Evolutionary conservation across 306 rosid genomes (phyloP).

Genomic region (Rosa lucieae): DNA sequence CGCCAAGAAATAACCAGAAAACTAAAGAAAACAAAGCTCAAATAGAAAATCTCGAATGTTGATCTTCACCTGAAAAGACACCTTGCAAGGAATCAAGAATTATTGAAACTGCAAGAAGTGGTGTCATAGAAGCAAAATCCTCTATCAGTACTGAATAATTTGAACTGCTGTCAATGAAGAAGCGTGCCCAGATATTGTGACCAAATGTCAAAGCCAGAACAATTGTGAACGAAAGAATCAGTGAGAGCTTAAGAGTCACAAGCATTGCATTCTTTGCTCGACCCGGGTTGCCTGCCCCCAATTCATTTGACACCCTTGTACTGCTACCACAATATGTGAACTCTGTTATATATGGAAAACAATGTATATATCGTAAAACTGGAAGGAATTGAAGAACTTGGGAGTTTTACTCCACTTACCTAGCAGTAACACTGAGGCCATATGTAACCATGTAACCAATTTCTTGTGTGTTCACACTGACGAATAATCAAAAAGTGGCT

Average conservation of each 20-base stretch:
- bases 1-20: not conserved
- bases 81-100: conserved; percentile 68
- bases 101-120: conserved; percentile 67
- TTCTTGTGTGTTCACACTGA: conserved; percentile 67
- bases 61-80: conserved; percentile 69
- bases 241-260: conserved; percentile 66
- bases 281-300: conserved; percentile 66
- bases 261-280: conserved; percentile 70
- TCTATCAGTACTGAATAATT: conserved; percentile 27
- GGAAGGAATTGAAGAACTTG: not conserved
- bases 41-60: not conserved
- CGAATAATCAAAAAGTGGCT: conserved; percentile 10
- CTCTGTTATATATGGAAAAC: conserved; percentile 3
- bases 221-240: conserved; percentile 49
- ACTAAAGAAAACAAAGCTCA: conserved; percentile 6
- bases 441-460: conserved; percentile 64
- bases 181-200: conserved; percentile 55
- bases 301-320: conserved; percentile 84
- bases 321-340: conserved; percentile 30
- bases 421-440: conserved; percentile 86
- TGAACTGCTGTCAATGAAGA: conserved; percentile 45
- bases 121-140: conserved; percentile 73
- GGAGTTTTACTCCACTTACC: conserved; percentile 36
- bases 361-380: conserved; percentile 4
- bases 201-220: conserved; percentile 55